Percentiles rank a stretch among this genome's conserved stretches.
These are phyloP conservation scores for Zygosaccharomyces bisporus DNA, from an alignment of 805 yeast genomes.

Conservation along the genomic window DNA sequence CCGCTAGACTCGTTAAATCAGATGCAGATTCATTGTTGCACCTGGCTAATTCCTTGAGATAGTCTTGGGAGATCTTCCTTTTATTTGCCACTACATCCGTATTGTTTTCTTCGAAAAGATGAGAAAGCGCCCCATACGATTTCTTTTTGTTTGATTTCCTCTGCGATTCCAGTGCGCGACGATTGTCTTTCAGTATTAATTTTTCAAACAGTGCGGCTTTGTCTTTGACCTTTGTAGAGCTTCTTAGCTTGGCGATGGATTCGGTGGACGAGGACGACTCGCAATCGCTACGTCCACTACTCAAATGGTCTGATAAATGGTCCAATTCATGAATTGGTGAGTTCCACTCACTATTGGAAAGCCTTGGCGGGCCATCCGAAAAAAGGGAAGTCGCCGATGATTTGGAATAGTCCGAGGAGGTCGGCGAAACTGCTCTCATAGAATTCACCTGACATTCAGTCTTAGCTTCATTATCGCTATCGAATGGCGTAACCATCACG, in stretches of 20 bases:
- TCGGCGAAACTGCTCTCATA: slow-evolving; percentile 14
- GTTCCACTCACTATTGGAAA: slow-evolving; percentile 21
- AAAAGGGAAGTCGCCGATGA: slow-evolving; percentile 27
- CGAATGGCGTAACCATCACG: neutral
- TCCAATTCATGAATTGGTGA: slow-evolving; percentile 21
- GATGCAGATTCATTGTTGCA: slow-evolving; percentile 7
- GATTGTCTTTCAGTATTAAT: slow-evolving; percentile 18
- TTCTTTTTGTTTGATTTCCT: slow-evolving; percentile 12
- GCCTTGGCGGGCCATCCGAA: slow-evolving; percentile 26
- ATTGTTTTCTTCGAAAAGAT: slow-evolving; percentile 1
- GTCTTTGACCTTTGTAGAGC: slow-evolving; percentile 34
- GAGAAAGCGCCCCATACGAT: slow-evolving; percentile 14
- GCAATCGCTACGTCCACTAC: slow-evolving; percentile 8
- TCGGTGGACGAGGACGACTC: slow-evolving; percentile 21
- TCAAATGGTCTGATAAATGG: slow-evolving; percentile 13
- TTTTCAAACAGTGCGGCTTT: slow-evolving; percentile 34
- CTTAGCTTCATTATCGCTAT: neutral
- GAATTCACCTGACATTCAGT: neutral
- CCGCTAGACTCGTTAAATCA: neutral
- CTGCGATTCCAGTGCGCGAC: neutral
- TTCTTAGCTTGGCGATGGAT: slow-evolving; percentile 27
- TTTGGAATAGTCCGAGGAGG: slow-evolving; percentile 25
- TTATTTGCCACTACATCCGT: slow-evolving; percentile 2
- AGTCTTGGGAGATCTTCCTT: slow-evolving; percentile 24
- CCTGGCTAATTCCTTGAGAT: slow-evolving; percentile 22